Percentiles rank a stretch among this genome's conserved stretches.
These are phyloP conservation scores for Centaurea solstitialis DNA, from an alignment of 129 eudicot species.

Conservation along the genomic window DNA sequence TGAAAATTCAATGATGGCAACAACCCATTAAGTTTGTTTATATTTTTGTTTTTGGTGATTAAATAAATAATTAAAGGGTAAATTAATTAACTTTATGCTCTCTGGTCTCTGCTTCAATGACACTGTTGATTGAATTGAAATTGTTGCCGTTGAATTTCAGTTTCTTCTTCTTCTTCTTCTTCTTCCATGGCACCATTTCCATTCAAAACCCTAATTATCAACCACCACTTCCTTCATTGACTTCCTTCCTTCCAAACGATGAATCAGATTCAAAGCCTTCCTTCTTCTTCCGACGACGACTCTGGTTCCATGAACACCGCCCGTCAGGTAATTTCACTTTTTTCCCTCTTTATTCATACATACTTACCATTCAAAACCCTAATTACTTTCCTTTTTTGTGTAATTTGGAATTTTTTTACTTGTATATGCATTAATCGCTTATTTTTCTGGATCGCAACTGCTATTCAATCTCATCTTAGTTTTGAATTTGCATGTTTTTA, in stretches of 20 bases:
- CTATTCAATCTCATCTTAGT: neutral
- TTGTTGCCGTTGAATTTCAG: conserved; percentile 35
- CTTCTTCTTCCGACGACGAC: conserved; percentile 35
- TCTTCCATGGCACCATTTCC: conserved; percentile 29
- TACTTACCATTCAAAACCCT: neutral
- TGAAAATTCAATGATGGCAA: too few relatives aligned
- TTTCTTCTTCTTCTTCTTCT: too few relatives aligned
- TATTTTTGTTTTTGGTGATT: too few relatives aligned
- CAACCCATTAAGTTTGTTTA: too few relatives aligned
- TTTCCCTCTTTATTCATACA: neutral
- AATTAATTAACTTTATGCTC: conserved; percentile 14
- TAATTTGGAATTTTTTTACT: neutral
- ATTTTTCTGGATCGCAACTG: conserved; percentile 1
- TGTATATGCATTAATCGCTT: neutral
- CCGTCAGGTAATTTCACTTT: conserved; percentile 27
- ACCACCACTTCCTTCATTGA: conserved; percentile 31
- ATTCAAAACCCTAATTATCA: conserved; percentile 30
- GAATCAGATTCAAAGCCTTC: conserved; percentile 24
- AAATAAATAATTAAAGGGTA: neutral
- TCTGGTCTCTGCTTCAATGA: conserved; percentile 17
- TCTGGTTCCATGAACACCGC: conserved; percentile 33
- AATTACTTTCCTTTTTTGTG: neutral
- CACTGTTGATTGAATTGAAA: conserved; percentile 17
- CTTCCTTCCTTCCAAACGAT: conserved; percentile 24
- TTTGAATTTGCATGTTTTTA: conserved; percentile 2